phyloP scores from a whole-genome alignment of 148 eudicot genomes.

The Polygonum aviculare region DNA sequence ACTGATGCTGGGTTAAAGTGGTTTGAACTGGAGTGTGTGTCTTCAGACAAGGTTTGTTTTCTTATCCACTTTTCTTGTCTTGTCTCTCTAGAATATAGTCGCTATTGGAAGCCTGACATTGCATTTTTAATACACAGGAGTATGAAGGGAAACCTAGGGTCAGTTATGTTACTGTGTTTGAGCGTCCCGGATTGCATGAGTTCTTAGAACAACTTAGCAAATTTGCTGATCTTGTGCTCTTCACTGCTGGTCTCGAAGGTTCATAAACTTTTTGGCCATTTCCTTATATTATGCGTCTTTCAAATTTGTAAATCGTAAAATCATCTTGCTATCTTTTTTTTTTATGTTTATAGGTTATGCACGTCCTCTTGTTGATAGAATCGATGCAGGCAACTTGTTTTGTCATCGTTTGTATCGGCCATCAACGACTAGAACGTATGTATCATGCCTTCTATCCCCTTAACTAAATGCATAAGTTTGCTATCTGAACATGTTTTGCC shows the following conservation, averaged over 20 bases:
- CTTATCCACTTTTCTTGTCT: conserved; percentile 6
- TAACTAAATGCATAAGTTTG: background rate
- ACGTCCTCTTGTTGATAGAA: conserved; percentile 87
- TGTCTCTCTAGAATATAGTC: conserved; percentile 1
- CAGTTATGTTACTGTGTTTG: conserved; percentile 97
- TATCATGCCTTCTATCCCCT: conserved; percentile 11
- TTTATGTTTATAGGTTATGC: conserved; percentile 65
- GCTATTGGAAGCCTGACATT: conserved; percentile 10
- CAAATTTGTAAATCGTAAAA: background rate
- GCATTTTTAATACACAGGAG: conserved; percentile 44
- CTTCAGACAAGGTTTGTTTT: conserved; percentile 73
- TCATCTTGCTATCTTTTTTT: background rate
- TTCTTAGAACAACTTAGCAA: conserved; percentile 73
- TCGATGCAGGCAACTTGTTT: conserved; percentile 52
- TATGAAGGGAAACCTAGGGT: conserved; percentile 84
- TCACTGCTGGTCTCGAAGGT: conserved; percentile 99
- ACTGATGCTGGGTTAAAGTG: conserved; percentile 81
- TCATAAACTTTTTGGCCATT: conserved; percentile 5
- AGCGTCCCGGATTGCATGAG: conserved; percentile 90
- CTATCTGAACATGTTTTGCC: background rate
- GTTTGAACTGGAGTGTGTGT: conserved; percentile 93
- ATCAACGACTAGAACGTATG: conserved; percentile 86
- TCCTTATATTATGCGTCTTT: background rate
- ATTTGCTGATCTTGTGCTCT: conserved; percentile 91
- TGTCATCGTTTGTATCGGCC: conserved; percentile 73